These are phyloP conservation scores for Glutinoglossum americanum DNA, from an alignment of 495 filamentous ascomycete genomes.

Conservation along the genomic window DNA sequence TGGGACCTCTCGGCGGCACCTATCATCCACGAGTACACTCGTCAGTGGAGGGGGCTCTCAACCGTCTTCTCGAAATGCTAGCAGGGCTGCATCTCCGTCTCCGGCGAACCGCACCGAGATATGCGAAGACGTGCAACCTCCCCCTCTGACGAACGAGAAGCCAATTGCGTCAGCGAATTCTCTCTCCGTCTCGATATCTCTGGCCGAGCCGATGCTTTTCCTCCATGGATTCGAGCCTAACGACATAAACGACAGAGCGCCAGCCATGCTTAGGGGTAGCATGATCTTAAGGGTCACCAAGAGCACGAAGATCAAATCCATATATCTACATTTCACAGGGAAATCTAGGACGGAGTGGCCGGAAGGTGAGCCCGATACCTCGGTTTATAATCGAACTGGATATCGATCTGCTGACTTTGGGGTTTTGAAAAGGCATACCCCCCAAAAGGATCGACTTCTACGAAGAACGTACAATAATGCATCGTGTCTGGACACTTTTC, in stretches of 20 bases:
- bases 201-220: conserved; percentile 81
- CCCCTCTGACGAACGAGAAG: conserved; percentile 24
- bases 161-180: conserved; percentile 55
- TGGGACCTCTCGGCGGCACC: background rate
- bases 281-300: conserved; percentile 69
- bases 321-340: conserved; percentile 69
- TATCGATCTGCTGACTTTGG: background rate
- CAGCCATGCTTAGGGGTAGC: conserved; percentile 70
- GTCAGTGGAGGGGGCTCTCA: background rate
- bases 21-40: background rate
- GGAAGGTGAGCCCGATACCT: conserved; percentile 36
- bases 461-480: conserved; percentile 59
- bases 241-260: conserved; percentile 42
- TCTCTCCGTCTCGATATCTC: conserved; percentile 43
- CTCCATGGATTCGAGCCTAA: conserved; percentile 80
- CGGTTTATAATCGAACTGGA: background rate
- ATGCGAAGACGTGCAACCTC: background rate
- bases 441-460: conserved; percentile 65
- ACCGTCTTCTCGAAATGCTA: background rate
- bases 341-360: conserved; percentile 89
- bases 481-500: conserved; percentile 64
- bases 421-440: conserved; percentile 46
- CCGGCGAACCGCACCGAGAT: background rate
- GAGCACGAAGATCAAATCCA: conserved; percentile 82
- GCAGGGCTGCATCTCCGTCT: background rate